A percentile compares a stretch with the other conserved stretches of the same genome.
phyloP scores from a whole-genome alignment of 2,329 filamentous ascomycete species.

The Westerdykella sp. region DNA sequence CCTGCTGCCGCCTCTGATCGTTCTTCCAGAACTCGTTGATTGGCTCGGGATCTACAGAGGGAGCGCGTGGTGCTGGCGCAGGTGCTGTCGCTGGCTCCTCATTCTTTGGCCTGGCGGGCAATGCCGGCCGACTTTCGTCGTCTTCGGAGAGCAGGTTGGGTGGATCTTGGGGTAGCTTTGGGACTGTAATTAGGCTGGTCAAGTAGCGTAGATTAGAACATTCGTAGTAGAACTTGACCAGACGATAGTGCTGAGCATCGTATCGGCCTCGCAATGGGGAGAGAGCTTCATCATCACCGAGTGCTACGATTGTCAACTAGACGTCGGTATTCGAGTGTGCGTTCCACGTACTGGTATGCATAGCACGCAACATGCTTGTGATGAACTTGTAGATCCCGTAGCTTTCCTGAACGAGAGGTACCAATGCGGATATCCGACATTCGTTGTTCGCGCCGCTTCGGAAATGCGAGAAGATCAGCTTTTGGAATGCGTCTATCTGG shows the following conservation, averaged over 20 bases:
- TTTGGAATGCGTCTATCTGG: conserved; percentile 97
- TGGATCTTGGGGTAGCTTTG: conserved; percentile 89
- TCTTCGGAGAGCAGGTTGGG: conserved; percentile 83
- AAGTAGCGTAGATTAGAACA: conserved; percentile 96
- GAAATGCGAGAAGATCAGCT: conserved; percentile 96
- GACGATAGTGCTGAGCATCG: conserved; percentile 90
- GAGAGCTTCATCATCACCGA: conserved; percentile 87
- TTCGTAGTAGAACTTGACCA: conserved; percentile 98
- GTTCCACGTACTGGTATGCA: conserved; percentile 74
- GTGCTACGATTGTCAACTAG: conserved; percentile 48
- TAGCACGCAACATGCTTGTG: conserved; percentile 96
- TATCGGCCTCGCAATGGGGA: conserved; percentile 83
- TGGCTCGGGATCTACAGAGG: conserved; percentile 77
- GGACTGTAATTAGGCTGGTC: conserved; percentile 91
- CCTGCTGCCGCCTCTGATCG: conserved; percentile 83
- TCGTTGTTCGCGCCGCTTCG: conserved; percentile 88
- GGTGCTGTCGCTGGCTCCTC: conserved; percentile 61
- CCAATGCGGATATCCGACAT: conserved; percentile 87
- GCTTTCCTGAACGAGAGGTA: conserved; percentile 91
- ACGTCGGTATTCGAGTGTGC: neutral
- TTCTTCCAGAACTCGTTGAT: conserved; percentile 98
- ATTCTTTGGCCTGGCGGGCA: conserved; percentile 68
- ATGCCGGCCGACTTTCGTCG: conserved; percentile 66
- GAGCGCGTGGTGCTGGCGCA: conserved; percentile 53
- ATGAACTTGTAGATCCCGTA: conserved; percentile 99